Evolutionary conservation across 2,329 filamentous ascomycete species (phyloP).

Genomic region (Colletotrichum plurivorum): DNA sequence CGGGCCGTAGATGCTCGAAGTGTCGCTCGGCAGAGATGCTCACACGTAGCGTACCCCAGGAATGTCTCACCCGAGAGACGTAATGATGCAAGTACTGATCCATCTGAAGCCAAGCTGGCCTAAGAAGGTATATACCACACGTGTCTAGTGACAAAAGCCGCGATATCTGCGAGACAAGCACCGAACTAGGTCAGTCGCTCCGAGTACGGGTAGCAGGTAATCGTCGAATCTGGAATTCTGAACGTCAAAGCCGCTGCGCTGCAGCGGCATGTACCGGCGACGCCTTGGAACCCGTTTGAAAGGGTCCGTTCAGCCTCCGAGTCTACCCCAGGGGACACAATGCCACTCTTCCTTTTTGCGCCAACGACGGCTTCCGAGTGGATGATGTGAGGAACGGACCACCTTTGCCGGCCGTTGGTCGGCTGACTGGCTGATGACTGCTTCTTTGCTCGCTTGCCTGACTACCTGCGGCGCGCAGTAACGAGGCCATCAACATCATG

Average conservation of each 20-base stretch:
- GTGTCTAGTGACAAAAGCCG: background rate
- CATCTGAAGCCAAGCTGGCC: too few species aligned
- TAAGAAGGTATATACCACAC: background rate
- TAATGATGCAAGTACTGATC: background rate
- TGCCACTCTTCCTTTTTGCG: background rate
- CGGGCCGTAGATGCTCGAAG: background rate
- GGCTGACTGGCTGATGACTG: background rate
- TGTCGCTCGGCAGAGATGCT: background rate
- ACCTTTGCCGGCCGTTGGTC: background rate
- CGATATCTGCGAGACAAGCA: background rate
- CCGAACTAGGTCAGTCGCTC: too few species aligned
- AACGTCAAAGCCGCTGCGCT: background rate
- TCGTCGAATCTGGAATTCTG: background rate
- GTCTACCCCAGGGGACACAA: background rate
- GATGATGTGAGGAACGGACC: background rate
- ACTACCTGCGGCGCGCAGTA: conserved; percentile 9
- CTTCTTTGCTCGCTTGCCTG: conserved; percentile 6
- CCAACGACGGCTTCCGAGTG: conserved; percentile 4
- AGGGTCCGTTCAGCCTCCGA: background rate
- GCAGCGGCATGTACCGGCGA: conserved; percentile 11
- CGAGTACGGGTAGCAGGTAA: background rate
- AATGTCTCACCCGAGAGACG: conserved; percentile 1
- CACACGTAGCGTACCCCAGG: background rate
- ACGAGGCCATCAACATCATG: conserved; percentile 2
- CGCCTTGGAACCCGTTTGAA: background rate